Evolutionary conservation across 441 rosid species (phyloP), one percentile per base, ranked within the genome.

Genomic region (Adansonia madagascariensis): DNA sequence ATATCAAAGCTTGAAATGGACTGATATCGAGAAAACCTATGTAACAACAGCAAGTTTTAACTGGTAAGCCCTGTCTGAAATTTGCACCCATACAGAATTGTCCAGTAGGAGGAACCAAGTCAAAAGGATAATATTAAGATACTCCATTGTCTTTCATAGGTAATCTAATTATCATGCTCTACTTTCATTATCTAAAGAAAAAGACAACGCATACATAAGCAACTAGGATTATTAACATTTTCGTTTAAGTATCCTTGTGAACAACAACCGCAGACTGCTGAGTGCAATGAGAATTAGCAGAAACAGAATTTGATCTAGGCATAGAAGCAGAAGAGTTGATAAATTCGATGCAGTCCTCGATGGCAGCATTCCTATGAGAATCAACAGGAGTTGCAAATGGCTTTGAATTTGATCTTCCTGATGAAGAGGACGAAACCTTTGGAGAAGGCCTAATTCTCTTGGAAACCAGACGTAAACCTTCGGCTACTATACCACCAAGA

Each of bases 271-370:
- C 24, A 11, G 49, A 44, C 0, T 22, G 12, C 12, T n/a, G 24
- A 72, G 50, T 73, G 81, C 75, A 86, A 61, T 75, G 61, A 60
- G 83, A 59, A 71, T 73, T 27, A 20, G 39, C 70, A 67, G 85
- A 39, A 39, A 75, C 60, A 49, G 90, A 85, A 72, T 61, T 88
- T 47, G 90, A 88, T 77, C 89, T 83, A 0, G 88, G 83, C 50
- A 90, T 77, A 3, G 95, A 79, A 35, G 91, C 49, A 0, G 94
- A 88, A 3, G 93, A 86, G 84, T 93, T 87, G 56, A 93, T 91
- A 83, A 91, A 93, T 78, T 91, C 86, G 60, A 93, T 93, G 86
- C 98, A 93, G 74, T 91, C 95, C 55, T 91, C 88, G 43, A 91
- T 90, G 9, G 92, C 92, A 66, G 88, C 88, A 73, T 78, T 85